phyloP scores from a whole-genome alignment of 495 filamentous ascomycete genomes.

The Xylaria sp. region DNA sequence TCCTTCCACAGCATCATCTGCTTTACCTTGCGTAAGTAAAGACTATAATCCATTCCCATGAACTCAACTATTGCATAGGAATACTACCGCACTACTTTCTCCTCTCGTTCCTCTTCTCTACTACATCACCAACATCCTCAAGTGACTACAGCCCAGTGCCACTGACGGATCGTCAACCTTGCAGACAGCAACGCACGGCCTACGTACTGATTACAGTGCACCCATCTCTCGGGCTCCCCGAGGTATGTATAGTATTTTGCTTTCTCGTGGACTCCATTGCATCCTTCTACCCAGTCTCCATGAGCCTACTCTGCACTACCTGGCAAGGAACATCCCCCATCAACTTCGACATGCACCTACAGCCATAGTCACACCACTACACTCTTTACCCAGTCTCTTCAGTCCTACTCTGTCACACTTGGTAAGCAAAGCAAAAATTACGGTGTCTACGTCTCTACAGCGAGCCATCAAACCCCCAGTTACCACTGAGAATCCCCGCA shows the following conservation, averaged over 20 bases:
- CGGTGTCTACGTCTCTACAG: background rate
- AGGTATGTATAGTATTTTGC: conserved; percentile 2
- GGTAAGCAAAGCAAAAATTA: background rate
- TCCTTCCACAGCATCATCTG: background rate
- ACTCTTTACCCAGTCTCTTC: background rate
- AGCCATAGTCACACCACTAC: background rate
- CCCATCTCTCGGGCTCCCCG: background rate
- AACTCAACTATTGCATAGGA: background rate
- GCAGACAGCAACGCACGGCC: background rate
- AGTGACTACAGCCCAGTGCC: background rate
- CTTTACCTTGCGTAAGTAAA: background rate
- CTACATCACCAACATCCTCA: background rate
- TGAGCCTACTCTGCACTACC: background rate
- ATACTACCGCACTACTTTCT: background rate
- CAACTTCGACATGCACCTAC: background rate
- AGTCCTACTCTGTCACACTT: background rate
- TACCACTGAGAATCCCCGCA: background rate
- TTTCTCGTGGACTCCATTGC: background rate
- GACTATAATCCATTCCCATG: no score
- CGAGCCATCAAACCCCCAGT: background rate
- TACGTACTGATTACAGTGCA: background rate
- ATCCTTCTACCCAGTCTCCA: background rate
- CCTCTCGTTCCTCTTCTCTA: background rate
- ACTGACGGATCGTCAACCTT: conserved; percentile 1
- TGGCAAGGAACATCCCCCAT: background rate